Base-by-base conservation (phyloP, 1,139 yeast genomes). In the Zygosaccharomyces pseudobailii region DNA sequence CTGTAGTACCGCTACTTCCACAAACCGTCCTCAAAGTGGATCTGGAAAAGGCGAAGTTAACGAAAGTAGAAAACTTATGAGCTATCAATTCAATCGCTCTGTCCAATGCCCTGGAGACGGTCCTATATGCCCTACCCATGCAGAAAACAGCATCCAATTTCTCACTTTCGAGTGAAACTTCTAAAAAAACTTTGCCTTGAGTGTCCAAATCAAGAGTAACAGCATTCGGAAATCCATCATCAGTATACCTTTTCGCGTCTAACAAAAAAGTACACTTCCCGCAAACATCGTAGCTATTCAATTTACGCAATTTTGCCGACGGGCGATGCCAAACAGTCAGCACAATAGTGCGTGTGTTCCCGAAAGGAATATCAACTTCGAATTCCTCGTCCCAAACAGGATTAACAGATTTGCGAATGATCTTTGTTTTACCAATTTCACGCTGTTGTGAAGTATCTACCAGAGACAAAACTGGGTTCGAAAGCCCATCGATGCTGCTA, bases 361-460 rank as follows among this genome's bases (percentile, higher is more conserved):
- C 58, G 0, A 65, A 64, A 0, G 66, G 55, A 1, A 71, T 59
- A 1, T 78, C 69, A 33, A 86, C 66, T 61, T 89, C 96, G 62
- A 87, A 85, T 48, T 84, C 87, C 69, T 92, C 97, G 58, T 87
- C 87, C 95, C 96, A 92, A 23, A 77, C 80, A 0, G 97, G 97
- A 57, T 82, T 82, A 31, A 78, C 68, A 5, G 82, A 79, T 47
- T 78, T 79, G 38, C 74, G 72, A 6, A 86, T 71, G 0, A 83
- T 75, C 58, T 88, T 74, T 0, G 97, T 89, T 55, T 79, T 80
- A 4, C 87, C 95, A 42, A 87, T 73, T 20, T 83, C 79, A 45
- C 72, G 73, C 43, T 80, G 73, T 2, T 74, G 73, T 41, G 69
- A 68, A 6, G 84, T 77, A 53, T 88, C 95, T 3, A 79, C 75